Percentiles rank a stretch among this genome's conserved stretches.
Evolutionary conservation across 345 rosid species (phyloP).

Genomic region (Tarenaya hassleriana): DNA sequence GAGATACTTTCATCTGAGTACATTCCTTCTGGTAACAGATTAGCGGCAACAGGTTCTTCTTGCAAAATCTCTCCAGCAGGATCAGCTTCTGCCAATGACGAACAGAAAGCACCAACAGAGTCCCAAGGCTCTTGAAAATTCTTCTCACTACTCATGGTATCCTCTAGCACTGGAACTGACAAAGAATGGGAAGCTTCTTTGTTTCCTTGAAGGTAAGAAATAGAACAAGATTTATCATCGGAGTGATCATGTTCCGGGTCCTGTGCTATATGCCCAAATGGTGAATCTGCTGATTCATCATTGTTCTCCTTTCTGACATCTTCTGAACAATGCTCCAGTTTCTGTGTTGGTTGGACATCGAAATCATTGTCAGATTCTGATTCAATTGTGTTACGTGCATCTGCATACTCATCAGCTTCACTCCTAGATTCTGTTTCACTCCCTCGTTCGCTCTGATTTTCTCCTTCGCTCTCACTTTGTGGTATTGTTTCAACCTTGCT

Average conservation of each 20-base stretch:
- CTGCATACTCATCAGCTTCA: conserved; percentile 68
- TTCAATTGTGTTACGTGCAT: conserved; percentile 88
- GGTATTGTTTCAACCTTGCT: conserved; percentile 55
- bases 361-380: conserved; percentile 55
- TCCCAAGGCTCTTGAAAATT: conserved; percentile 14
- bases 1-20: conserved; percentile 19
- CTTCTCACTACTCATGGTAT: conserved; percentile 15
- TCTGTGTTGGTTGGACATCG: conserved; percentile 25
- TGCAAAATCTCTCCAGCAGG: neutral
- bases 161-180: conserved; percentile 18
- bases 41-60: conserved; percentile 17
- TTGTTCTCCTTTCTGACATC: conserved; percentile 27
- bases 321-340: conserved; percentile 26
- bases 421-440: conserved; percentile 46
- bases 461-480: conserved; percentile 35
- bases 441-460: conserved; percentile 48
- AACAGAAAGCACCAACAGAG: conserved; percentile 8
- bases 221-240: conserved; percentile 19
- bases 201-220: conserved; percentile 18
- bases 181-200: conserved; percentile 11
- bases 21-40: conserved; percentile 17
- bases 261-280: conserved; percentile 18
- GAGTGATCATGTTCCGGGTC: conserved; percentile 14
- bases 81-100: conserved; percentile 12
- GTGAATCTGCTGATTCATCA: conserved; percentile 25